Conservation (phyloP, 495 filamentous ascomycete species). For the Daldinia grandis region DNA sequence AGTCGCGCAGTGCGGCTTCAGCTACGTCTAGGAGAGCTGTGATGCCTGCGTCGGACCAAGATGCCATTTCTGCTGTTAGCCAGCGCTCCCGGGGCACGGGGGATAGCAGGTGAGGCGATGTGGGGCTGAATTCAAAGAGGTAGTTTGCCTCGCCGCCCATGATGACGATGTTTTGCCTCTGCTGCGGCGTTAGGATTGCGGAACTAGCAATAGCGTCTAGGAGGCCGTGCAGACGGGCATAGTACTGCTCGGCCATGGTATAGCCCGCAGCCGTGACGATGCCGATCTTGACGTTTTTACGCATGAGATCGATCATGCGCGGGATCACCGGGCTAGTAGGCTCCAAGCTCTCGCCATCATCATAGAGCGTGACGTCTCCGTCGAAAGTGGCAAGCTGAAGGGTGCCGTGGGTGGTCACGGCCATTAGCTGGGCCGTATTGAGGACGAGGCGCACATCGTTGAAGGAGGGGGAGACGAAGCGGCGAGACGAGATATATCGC, state of each 20-base stretch:
- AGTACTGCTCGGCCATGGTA: slow-evolving; percentile 84
- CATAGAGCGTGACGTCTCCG: slow-evolving; percentile 96
- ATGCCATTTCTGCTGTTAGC: slow-evolving; percentile 85
- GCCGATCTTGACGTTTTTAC: slow-evolving; percentile 75
- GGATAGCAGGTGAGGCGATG: slow-evolving; percentile 62
- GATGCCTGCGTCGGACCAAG: slow-evolving; percentile 85
- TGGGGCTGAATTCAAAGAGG: slow-evolving; percentile 75
- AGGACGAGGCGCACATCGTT: slow-evolving; percentile 94
- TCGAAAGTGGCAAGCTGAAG: slow-evolving; percentile 93
- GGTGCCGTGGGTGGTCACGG: slow-evolving; percentile 72
- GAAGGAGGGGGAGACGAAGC: slow-evolving; percentile 96
- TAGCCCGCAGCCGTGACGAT: slow-evolving; percentile 98
- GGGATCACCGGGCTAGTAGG: slow-evolving; percentile 78
- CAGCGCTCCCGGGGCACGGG: slow-evolving; percentile 76
- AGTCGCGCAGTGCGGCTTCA: slow-evolving; percentile 81
- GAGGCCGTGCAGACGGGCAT: slow-evolving; percentile 82
- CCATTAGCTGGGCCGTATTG: slow-evolving; percentile 94
- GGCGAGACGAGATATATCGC: slow-evolving; percentile 86
- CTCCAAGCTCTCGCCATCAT: slow-evolving; percentile 84
- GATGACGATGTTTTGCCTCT: slow-evolving; percentile 81
- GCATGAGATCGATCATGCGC: slow-evolving; percentile 71
- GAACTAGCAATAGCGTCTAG: slow-evolving; percentile 81
- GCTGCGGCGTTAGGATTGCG: slow-evolving; percentile 61
- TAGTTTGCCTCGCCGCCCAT: slow-evolving; percentile 90
- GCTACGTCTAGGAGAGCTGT: slow-evolving; percentile 82